Base-by-base conservation (phyloP, 2,329 filamentous ascomycete species). In the Ceratocystis ficicola region DNA sequence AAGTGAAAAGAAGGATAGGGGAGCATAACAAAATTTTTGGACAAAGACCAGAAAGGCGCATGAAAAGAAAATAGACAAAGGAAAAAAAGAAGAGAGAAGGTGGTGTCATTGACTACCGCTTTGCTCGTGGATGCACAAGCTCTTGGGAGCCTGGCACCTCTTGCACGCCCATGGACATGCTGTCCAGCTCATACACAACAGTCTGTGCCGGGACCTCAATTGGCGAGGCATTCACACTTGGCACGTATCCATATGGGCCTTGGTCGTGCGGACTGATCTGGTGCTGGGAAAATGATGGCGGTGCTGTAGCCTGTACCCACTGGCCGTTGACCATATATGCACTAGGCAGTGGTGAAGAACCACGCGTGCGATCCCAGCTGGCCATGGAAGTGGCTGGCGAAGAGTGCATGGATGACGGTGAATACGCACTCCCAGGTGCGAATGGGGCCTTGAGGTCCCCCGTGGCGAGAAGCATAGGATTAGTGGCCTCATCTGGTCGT, bases 161-260 rank as follows among this genome's bases (percentile, higher is more conserved):
- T 22, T 67, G 63, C 15, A 65, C 63, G 2, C 63, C 60, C 22
- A 65, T 10, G 4, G 30, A 8, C 6, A 63, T 65, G 55, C 66
- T 65, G 30, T 67, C 66, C 48, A 67, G 20, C 41, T 67, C 66
- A n/a, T 65, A 67, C 25, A 67, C 63, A 3, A 67, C 50, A 2
- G 61, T 59, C 44, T 66, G 65, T 12, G 65, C 65, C 3, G 60
- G 65, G 12, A 57, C 61, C 22, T 66, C 65, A 2, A 66, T 61
- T 0, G 65, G 60, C 10, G 48, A 63, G 5, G 50, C 52, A 10
- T 65, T 65, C n/a, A 65, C 20, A 10, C 55, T 61, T 12, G 25
- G 52, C 28, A 65, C 64, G 30, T 48, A 59, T 17, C 64, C 64
- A 12, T 48, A 65, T 17, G 55, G 55, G 41, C 64, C 41, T 17